Base-by-base conservation (phyloP, 2,329 filamentous ascomycete species). In the Corniculantispora saksenae region DNA sequence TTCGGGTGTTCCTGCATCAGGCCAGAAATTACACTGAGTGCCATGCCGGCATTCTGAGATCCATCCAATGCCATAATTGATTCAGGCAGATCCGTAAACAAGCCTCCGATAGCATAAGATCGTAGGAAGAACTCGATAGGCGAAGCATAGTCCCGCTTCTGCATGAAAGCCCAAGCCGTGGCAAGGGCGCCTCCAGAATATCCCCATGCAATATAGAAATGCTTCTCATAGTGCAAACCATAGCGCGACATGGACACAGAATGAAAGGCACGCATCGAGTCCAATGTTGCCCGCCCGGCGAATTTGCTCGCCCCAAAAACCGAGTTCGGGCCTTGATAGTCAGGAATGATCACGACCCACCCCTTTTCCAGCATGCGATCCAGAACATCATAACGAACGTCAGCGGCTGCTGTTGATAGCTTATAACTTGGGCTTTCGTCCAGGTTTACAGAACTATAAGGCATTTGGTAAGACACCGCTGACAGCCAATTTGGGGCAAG, bases 151-250 rank as follows among this genome's bases (percentile, higher is more conserved):
- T 74, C 73, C 0, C 76, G 73, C 47, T 83, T 81, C n/a, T 86
- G 70, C 55, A 86, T 82, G 17, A 81, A 80, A 0, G 84, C 84
- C 77, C 80, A 84, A 29, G 82, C 82, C 2, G 76, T 82, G 0
- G 84, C 83, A 21, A 86, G 67, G 1, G 80, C 80, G 2, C 85
- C 85, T 2, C 85, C 85, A 0, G 81, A 84, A 69, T 86, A 87
- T 0, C 85, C 85, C 83, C 83, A 86, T 8, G 86, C 73, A 0
- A 80, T 78, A 43, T 32, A n/a, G 0, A 12, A 9, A 1, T 43
- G 1, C 23, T 78, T 71, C 35, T 67, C 58, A 3, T 76, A 69
- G 0, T 70, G 82, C 10, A 81, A 63, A 0, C 71, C 71, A n/a
- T 76, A 72, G 8, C 53, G 63, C 57, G 63, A 3, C 3, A 5